phyloP scores from a whole-genome alignment of 495 filamentous ascomycete genomes.

The Aspergillus nidulans region DNA sequence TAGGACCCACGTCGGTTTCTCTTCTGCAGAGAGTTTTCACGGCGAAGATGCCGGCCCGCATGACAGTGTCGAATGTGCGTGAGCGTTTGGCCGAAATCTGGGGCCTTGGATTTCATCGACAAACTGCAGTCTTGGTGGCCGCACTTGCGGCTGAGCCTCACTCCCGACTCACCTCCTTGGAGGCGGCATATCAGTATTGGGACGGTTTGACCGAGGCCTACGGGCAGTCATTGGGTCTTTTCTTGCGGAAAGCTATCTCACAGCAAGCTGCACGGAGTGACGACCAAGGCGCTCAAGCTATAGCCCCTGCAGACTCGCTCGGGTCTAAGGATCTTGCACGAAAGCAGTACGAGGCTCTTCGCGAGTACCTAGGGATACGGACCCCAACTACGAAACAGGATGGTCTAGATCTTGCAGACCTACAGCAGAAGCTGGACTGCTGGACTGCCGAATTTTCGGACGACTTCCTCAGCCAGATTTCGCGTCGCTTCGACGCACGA shows the following conservation, averaged over 20 bases:
- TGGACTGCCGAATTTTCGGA: not conserved
- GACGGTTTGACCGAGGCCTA: conserved; percentile 4
- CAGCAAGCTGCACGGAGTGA: not conserved
- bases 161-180: not conserved
- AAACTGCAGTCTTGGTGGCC: conserved; percentile 2
- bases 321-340: not conserved
- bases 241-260: not conserved
- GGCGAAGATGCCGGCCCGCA: conserved; percentile 58
- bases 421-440: not conserved
- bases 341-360: not conserved
- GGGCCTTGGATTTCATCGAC: conserved; percentile 1
- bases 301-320: not conserved
- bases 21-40: conserved; percentile 88
- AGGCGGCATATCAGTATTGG: conserved; percentile 4
- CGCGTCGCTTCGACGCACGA: not conserved
- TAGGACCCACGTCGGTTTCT: conserved; percentile 90
- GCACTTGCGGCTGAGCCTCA: not conserved
- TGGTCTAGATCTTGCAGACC: not conserved
- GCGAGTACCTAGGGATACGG: not conserved
- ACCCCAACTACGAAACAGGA: not conserved
- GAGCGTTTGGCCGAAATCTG: not conserved
- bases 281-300: not conserved
- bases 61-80: not conserved
- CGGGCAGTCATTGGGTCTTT: not conserved
- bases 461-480: not conserved